Evolutionary conservation across 139 green algal species (phyloP).

Genomic region (Chlorella ohadii): DNA sequence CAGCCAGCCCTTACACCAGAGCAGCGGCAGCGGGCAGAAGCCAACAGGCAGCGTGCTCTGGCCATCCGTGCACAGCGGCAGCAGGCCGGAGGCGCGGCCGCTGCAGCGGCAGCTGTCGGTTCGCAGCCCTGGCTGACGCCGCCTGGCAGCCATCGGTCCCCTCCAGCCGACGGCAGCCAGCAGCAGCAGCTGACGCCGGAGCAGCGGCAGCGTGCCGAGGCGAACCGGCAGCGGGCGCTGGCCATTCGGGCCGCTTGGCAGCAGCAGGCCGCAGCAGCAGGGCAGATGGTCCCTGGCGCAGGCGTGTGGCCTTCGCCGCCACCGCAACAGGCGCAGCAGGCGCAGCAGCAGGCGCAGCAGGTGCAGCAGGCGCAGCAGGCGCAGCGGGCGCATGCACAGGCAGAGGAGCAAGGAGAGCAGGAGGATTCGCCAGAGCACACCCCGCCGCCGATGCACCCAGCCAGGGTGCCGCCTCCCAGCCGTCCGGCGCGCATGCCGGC

Average conservation of each 20-base stretch:
- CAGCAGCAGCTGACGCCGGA: constrained; percentile 6
- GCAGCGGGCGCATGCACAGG: not conserved
- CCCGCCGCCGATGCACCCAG: not conserved
- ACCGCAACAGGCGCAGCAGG: not conserved
- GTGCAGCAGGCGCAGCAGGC: not conserved
- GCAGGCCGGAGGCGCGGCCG: not conserved
- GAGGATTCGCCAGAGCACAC: not conserved
- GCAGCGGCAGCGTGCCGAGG: constrained; percentile 6
- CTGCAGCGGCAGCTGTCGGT: not conserved
- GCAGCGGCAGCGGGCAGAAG: constrained; percentile 2
- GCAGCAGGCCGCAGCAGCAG: not conserved
- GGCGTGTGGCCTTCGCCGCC: too few relatives aligned
- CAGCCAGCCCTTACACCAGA: not conserved
- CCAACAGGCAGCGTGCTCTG: constrained; percentile 19
- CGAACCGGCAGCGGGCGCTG: constrained; percentile 2
- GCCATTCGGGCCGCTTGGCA: not conserved
- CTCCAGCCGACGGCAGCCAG: not conserved
- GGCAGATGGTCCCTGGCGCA: too few relatives aligned
- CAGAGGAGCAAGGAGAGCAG: not conserved
- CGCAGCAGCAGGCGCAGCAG: not conserved
- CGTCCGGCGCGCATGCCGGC: not conserved
- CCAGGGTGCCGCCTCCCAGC: not conserved
- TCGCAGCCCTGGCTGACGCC: not conserved
- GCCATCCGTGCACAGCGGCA: constrained; percentile 4
- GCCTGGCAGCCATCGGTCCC: not conserved